Conservation (phyloP, 441 rosid genomes). For the Arabidopsis hybrid region DNA sequence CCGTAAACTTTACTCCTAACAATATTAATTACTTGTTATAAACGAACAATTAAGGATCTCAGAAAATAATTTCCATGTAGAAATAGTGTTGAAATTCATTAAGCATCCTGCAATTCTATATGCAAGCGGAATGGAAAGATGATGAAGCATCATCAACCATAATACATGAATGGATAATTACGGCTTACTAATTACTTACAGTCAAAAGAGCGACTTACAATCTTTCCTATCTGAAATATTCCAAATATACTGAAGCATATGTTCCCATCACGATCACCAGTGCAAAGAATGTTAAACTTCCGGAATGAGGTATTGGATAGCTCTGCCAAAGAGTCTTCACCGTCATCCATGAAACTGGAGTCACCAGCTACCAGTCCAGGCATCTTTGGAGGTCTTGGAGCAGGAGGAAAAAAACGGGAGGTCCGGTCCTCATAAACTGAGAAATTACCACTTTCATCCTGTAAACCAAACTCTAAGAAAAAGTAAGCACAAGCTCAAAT, state of each 20-base stretch:
- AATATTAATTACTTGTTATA: neutral
- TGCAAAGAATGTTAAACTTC: constrained; percentile 78
- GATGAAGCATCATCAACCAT: neutral
- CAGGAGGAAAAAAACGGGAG: constrained; percentile 82
- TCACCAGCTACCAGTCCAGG: constrained; percentile 81
- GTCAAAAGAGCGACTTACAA: constrained; percentile 61
- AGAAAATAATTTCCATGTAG: constrained; percentile 6
- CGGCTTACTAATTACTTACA: constrained; percentile 14
- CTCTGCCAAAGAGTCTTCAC: constrained; percentile 80
- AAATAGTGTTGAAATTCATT: constrained; percentile 1
- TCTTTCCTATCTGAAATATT: constrained; percentile 82
- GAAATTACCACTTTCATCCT: constrained; percentile 57
- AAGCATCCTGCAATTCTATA: neutral
- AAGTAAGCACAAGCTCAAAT: constrained; percentile 11
- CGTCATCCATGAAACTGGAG: constrained; percentile 75
- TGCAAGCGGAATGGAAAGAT: constrained; percentile 2
- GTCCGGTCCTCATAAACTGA: constrained; percentile 78
- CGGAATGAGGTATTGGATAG: constrained; percentile 77
- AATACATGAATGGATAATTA: neutral
- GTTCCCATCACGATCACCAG: constrained; percentile 84
- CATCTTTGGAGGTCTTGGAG: constrained; percentile 78
- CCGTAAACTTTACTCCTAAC: neutral
- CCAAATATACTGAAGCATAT: constrained; percentile 88
- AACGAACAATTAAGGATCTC: constrained; percentile 7
- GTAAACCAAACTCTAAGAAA: constrained; percentile 37